These are phyloP conservation scores for Parmelia sp. DNA, from an alignment of 495 filamentous ascomycete species.

Conservation along the genomic window DNA sequence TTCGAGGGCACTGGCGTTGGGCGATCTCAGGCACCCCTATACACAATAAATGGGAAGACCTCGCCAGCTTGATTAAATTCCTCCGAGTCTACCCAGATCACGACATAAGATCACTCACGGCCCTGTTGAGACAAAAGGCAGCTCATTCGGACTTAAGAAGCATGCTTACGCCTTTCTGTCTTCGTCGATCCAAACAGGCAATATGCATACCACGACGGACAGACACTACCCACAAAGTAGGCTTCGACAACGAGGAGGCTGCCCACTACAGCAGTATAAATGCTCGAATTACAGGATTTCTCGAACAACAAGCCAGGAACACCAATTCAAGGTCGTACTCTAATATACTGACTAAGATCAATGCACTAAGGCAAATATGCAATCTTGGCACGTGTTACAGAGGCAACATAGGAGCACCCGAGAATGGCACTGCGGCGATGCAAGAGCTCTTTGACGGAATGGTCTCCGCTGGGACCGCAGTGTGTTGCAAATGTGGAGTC, in stretches of 20 bases:
- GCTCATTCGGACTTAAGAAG: constrained; percentile 17
- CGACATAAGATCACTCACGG: constrained; percentile 31
- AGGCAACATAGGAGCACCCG: constrained; percentile 4
- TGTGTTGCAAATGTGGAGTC: constrained; percentile 13
- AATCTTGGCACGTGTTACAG: constrained; percentile 32
- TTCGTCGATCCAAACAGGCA: constrained; percentile 35
- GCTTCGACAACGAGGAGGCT: constrained; percentile 31
- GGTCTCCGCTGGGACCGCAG: constrained; percentile 13
- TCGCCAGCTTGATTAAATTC: constrained; percentile 37
- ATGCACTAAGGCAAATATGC: constrained; percentile 38
- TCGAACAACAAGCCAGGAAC: constrained; percentile 5
- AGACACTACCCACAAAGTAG: constrained; percentile 29
- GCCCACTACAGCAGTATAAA: constrained; percentile 30
- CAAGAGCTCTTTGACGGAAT: constrained; percentile 24
- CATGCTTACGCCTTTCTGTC: constrained; percentile 33
- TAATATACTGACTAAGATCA: constrained; percentile 38
- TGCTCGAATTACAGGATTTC: constrained; percentile 22
- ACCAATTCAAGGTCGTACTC: constrained; percentile 19
- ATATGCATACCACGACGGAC: constrained; percentile 31
- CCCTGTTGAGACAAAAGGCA: constrained; percentile 32
- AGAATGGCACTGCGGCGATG: constrained; percentile 40
- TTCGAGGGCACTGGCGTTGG: constrained; percentile 34
- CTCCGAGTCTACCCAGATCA: constrained; percentile 35
- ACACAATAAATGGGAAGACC: constrained; percentile 37
- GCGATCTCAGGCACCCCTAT: constrained; percentile 42